Percentiles rank a stretch among this genome's conserved stretches.
Conservation (phyloP, 2,329 filamentous ascomycete genomes). For the Hyphodiscus sp. region DNA sequence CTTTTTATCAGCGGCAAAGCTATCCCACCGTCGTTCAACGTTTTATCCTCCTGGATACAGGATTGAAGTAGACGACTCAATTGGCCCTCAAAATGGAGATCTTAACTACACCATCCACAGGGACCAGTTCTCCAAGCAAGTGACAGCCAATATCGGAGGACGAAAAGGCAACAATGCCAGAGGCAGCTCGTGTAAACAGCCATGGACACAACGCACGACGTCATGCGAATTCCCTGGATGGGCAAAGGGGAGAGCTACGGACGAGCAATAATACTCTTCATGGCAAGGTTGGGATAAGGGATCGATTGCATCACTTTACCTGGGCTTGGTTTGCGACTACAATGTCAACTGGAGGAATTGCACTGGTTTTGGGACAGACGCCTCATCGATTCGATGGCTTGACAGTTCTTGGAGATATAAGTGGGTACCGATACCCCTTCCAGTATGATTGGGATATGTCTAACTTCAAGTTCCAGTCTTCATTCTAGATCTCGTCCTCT, state of each 20-base stretch:
- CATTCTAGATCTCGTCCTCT: slow-evolving; percentile 60
- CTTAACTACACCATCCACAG: no score
- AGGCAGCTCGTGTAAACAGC: not conserved
- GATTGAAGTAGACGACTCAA: no score
- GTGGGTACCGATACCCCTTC: not conserved
- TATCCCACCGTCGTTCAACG: no score
- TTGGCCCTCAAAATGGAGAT: no score
- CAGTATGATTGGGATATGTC: not conserved
- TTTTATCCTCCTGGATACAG: no score
- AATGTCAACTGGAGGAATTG: slow-evolving; percentile 68
- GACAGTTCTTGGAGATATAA: slow-evolving; percentile 52
- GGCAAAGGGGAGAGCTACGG: not conserved
- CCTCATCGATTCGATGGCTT: slow-evolving; percentile 61
- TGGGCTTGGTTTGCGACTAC: slow-evolving; percentile 60
- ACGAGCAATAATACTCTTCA: not conserved
- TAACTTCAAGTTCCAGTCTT: slow-evolving; percentile 40
- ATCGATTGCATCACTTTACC: not conserved
- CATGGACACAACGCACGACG: not conserved
- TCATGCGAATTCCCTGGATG: not conserved
- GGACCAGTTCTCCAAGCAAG: no score
- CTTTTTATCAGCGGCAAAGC: no score
- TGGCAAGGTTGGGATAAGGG: not conserved
- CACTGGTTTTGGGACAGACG: slow-evolving; percentile 54
- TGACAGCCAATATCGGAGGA: not conserved
- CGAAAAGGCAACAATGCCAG: not conserved